phyloP scores from a whole-genome alignment of 208 protist species.

The Trypanosoma congolense region DNA sequence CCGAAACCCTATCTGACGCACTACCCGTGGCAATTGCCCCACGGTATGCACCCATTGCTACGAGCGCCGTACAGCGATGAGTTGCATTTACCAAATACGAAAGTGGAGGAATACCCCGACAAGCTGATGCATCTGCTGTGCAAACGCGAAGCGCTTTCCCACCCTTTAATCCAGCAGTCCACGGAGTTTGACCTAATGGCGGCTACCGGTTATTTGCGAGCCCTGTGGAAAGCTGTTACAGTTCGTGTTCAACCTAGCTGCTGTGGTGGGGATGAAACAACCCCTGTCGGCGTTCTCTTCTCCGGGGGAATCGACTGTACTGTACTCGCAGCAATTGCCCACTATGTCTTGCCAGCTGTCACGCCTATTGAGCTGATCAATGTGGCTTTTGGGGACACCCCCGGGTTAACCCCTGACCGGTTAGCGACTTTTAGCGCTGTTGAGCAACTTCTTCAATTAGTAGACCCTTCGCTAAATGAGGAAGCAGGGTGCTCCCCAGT shows the following conservation, averaged over 20 bases:
- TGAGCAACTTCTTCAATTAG: conserved; percentile 76
- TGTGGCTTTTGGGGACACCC: conserved; percentile 86
- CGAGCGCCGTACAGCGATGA: conserved; percentile 42
- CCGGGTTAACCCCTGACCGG: conserved; percentile 80
- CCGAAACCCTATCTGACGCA: conserved; percentile 12
- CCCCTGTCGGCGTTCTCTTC: conserved; percentile 87
- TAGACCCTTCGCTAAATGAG: conserved; percentile 24
- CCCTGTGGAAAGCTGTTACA: conserved; percentile 63
- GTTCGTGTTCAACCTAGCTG: conserved; percentile 54
- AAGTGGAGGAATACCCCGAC: conserved; percentile 1
- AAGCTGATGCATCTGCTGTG: conserved; percentile 1
- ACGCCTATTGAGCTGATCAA: conserved; percentile 93
- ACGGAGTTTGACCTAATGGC: conserved; percentile 23
- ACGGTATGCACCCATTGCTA: conserved; percentile 28
- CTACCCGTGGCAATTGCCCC: conserved; percentile 27
- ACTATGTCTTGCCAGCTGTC: conserved; percentile 69
- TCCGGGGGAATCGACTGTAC: conserved; percentile 93
- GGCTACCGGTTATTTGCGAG: conserved; percentile 56
- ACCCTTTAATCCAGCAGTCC: conserved; percentile 14
- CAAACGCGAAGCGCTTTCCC: conserved; percentile 9
- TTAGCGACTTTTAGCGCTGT: conserved; percentile 67
- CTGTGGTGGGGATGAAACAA: conserved; percentile 36
- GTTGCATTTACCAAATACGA: conserved; percentile 42
- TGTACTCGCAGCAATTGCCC: conserved; percentile 87
- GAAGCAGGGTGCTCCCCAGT: background rate